Evolutionary conservation across 106 monocot species (phyloP).

Genomic region (Platanthera guangdongensis): DNA sequence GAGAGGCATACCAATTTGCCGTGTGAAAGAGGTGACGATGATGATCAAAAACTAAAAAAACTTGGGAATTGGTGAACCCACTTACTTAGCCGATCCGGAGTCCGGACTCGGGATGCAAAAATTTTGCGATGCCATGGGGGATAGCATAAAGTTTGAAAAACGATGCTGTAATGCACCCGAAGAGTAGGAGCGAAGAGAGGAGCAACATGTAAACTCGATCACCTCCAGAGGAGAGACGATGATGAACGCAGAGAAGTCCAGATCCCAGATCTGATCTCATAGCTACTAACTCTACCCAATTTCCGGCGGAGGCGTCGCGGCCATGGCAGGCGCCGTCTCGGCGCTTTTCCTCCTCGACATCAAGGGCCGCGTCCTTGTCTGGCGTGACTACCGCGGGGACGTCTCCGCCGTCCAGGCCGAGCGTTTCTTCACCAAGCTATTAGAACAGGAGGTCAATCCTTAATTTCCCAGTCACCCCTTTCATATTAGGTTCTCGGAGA

Average conservation of each 20-base stretch:
- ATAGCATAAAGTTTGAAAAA: too few species aligned
- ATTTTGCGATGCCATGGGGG: too few species aligned
- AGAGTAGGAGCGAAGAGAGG: too few species aligned
- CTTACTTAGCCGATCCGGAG: too few species aligned
- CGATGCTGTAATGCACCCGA: too few species aligned
- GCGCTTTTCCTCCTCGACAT: conserved; percentile 95
- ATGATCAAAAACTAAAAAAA: too few species aligned
- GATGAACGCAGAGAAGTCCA: not conserved
- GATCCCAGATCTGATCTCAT: conserved; percentile 1
- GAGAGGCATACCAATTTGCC: too few species aligned
- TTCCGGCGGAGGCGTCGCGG: not conserved
- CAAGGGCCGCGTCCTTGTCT: conserved; percentile 85
- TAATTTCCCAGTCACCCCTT: not conserved
- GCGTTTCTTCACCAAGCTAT: conserved; percentile 90
- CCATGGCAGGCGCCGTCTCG: conserved; percentile 90
- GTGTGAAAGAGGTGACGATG: too few species aligned
- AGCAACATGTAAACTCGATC: not conserved
- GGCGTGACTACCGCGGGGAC: conserved; percentile 95
- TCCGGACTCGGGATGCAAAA: too few species aligned
- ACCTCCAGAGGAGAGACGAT: not conserved
- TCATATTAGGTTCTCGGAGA: not conserved
- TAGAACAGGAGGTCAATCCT: conserved; percentile 65
- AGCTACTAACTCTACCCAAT: not conserved
- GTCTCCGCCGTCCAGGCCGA: conserved; percentile 87
- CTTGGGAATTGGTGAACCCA: too few species aligned